phyloP scores from a whole-genome alignment of 2,329 filamentous ascomycete genomes.

The Phoma sp. region DNA sequence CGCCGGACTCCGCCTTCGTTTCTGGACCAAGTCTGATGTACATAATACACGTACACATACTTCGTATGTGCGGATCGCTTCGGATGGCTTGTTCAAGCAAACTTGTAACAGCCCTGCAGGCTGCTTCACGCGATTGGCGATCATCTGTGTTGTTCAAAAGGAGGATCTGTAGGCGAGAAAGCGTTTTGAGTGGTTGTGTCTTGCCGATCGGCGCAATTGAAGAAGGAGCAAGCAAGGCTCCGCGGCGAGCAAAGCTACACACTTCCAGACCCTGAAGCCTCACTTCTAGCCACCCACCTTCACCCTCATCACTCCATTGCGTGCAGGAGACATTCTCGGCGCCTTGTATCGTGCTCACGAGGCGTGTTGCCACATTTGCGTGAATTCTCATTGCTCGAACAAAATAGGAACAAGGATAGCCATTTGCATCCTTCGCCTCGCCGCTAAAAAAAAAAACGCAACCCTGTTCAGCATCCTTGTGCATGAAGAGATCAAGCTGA shows the following conservation, averaged over 20 bases:
- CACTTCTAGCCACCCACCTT: constrained; percentile 8
- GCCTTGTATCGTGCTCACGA: not conserved
- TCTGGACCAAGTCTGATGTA: no score
- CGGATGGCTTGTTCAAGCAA: not conserved
- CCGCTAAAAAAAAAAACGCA: no score
- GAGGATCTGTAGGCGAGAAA: not conserved
- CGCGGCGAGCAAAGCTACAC: not conserved
- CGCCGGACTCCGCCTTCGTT: constrained; percentile 6
- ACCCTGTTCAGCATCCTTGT: constrained; percentile 5
- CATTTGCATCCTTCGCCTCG: not conserved
- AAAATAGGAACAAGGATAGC: not conserved
- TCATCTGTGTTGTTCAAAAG: not conserved
- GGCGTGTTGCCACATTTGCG: constrained; percentile 7
- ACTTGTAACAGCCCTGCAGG: not conserved
- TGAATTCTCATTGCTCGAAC: constrained; percentile 5
- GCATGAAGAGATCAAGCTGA: not conserved
- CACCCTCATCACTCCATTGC: not conserved
- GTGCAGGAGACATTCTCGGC: constrained; percentile 11
- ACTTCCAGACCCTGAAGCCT: constrained; percentile 5
- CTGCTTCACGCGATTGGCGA: not conserved
- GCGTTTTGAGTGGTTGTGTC: not conserved
- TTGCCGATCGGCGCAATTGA: constrained; percentile 3
- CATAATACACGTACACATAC: no score
- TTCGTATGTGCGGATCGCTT: not conserved
- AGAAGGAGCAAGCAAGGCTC: not conserved